These are phyloP conservation scores for Phytophthora melonis DNA, from an alignment of 352 stramenopile genomes.

Conservation along the genomic window DNA sequence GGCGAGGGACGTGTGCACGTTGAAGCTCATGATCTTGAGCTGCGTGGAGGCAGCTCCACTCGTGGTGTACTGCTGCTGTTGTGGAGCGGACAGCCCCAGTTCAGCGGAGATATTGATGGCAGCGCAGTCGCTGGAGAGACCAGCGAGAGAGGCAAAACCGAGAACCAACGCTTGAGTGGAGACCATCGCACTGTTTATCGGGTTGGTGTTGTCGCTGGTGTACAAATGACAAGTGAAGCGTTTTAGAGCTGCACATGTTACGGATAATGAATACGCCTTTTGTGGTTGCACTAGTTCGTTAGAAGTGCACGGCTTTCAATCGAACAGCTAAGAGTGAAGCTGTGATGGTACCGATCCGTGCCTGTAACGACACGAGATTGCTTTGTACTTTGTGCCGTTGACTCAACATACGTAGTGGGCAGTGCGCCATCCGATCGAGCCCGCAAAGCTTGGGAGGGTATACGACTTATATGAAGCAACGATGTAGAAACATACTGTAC, in stretches of 20 bases:
- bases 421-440: not conserved
- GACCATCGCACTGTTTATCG: not conserved
- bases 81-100: slow-evolving; percentile 3
- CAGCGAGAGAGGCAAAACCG: slow-evolving; percentile 5
- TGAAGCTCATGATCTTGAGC: slow-evolving; percentile 75
- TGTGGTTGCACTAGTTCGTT: no score
- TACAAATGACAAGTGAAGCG: no score
- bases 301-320: not conserved
- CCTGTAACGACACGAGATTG: not conserved
- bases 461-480: not conserved
- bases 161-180: slow-evolving; percentile 3
- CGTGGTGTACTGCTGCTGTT: slow-evolving; percentile 1
- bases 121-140: not conserved
- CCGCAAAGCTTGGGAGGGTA: not conserved
- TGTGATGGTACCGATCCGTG: not conserved
- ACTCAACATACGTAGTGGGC: not conserved
- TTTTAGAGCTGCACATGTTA: no score
- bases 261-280: no score
- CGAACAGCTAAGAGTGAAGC: not conserved
- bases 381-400: not conserved
- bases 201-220: no score
- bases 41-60: slow-evolving; percentile 4
- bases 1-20: slow-evolving; percentile 62
- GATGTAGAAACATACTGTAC: not conserved
- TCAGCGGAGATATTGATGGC: not conserved